These are phyloP conservation scores for Diaporthe batatas DNA, from an alignment of 2,329 filamentous ascomycete species.

Conservation along the genomic window DNA sequence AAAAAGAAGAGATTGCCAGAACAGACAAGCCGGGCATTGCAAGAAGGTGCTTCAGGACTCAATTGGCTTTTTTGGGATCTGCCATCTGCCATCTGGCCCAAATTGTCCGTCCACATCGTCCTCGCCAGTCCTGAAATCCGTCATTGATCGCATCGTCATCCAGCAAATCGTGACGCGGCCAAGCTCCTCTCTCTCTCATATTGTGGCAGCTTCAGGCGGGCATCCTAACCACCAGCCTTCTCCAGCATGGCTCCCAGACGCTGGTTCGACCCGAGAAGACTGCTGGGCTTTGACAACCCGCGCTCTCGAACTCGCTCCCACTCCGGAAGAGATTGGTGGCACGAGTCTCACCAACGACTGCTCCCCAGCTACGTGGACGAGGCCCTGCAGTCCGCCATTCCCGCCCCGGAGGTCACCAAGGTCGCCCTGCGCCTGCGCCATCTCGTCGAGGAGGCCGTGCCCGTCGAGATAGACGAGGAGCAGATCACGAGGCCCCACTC, in stretches of 20 bases:
- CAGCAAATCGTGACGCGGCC: constrained; percentile 1
- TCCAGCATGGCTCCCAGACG: constrained; percentile 40
- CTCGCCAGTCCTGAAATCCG: neutral
- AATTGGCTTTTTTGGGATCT: constrained; percentile 6
- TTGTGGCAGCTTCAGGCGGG: constrained; percentile 9
- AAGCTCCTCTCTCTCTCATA: neutral
- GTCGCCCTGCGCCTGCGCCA: constrained; percentile 91
- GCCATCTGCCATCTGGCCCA: neutral
- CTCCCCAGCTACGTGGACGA: constrained; percentile 74
- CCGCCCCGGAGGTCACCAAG: constrained; percentile 86
- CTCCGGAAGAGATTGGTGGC: constrained; percentile 52
- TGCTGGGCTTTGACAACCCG: constrained; percentile 53
- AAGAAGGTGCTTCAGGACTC: constrained; percentile 12
- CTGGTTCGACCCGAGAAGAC: constrained; percentile 46
- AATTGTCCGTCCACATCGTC: neutral
- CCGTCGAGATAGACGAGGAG: constrained; percentile 86
- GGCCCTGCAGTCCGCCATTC: constrained; percentile 74
- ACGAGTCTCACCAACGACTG: constrained; percentile 63
- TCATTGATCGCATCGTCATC: neutral
- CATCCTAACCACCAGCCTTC: neutral
- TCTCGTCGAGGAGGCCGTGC: constrained; percentile 88
- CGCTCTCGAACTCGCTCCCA: constrained; percentile 50
- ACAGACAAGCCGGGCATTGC: constrained; percentile 9
- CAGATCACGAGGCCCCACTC: constrained; percentile 85
- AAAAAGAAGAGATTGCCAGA: constrained; percentile 13